Base-by-base conservation (phyloP, 345 rosid species). In the Brassica cretica region DNA sequence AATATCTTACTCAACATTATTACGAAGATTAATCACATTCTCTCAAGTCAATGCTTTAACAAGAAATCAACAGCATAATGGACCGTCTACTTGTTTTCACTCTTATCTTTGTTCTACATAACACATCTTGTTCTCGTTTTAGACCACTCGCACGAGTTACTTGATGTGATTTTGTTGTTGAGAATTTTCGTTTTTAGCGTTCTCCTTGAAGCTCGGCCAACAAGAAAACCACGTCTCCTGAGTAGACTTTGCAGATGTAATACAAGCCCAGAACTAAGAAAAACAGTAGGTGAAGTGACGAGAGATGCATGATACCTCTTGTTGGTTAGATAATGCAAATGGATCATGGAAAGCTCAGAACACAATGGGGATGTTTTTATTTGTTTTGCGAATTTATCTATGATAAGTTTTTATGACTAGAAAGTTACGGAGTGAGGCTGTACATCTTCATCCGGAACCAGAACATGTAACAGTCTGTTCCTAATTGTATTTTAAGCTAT, bases 111-210 rank as follows among this genome's bases (percentile, higher is more conserved):
- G 27, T 76, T 59, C 27, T 15, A 18, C 3, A 46, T 29, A 66
- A 73, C 14, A 78, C 69, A n/a, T 72, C 46, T 33, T 72, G 73
- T 63, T 78, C 77, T 37, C 68, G 18, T 39, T 44, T 66, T 16
- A 60, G 33, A 71, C 62, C 62, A 58, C 62, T 19, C 14, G 1
- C 62, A 8, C 5, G 11, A 55, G 19, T 56, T 8, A 18, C 19
- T 56, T 18, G 12, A 56, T 56, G 59, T 53, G 9, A n/a, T n/a
- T 53, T 53, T 6, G 59, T 53, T 15, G 59, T 53, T 16, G 59
- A 16, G 3, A 6, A 53, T 53, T 53, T 53, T 53, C 7, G 5
- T 53, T 16, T 15, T 16, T 53, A 53, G 9, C 3, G 59, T 53
- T 16, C 59, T 53, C 59, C 59, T 53, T 53, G 21, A 53, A 53